A percentile compares a stretch with the other conserved stretches of the same genome.
Conservation (phyloP, 139 green algal genomes). For the Auxenochlorella pyrenoidosa region DNA sequence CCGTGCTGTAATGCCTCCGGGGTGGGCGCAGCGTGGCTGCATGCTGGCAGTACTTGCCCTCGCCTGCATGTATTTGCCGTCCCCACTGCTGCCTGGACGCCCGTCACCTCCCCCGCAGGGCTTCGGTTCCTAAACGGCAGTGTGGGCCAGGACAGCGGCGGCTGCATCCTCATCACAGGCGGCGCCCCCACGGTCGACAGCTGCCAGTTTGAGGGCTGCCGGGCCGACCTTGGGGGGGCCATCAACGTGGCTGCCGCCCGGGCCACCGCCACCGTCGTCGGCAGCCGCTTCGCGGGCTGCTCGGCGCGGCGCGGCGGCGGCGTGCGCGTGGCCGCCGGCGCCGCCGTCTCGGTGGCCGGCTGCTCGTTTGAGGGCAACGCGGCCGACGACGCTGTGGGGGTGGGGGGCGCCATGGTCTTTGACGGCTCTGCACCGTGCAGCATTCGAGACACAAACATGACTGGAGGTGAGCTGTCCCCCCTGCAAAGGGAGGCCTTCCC, state of each 20-base stretch:
- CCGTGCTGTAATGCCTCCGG: too few relatives aligned
- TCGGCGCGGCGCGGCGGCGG: background rate
- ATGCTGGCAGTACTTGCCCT: too few relatives aligned
- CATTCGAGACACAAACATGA: background rate
- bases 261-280: background rate
- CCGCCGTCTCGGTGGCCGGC: background rate
- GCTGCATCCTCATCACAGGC: background rate
- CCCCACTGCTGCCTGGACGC: background rate
- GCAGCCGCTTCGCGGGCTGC: background rate
- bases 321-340: background rate
- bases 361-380: background rate
- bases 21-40: too few relatives aligned
- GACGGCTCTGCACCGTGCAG: background rate
- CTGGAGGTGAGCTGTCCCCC: background rate
- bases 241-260: background rate
- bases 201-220: constrained; percentile 26
- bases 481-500: background rate
- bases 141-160: background rate
- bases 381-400: background rate
- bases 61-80: too few relatives aligned
- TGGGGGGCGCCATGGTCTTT: background rate
- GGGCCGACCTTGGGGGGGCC: constrained; percentile 21
- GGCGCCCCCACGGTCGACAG: constrained; percentile 18
- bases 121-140: constrained; percentile 6
- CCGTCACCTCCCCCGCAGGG: background rate